Evolutionary conservation across 2,329 filamentous ascomycete species (phyloP).

Genomic region (Alternaria arborescens): DNA sequence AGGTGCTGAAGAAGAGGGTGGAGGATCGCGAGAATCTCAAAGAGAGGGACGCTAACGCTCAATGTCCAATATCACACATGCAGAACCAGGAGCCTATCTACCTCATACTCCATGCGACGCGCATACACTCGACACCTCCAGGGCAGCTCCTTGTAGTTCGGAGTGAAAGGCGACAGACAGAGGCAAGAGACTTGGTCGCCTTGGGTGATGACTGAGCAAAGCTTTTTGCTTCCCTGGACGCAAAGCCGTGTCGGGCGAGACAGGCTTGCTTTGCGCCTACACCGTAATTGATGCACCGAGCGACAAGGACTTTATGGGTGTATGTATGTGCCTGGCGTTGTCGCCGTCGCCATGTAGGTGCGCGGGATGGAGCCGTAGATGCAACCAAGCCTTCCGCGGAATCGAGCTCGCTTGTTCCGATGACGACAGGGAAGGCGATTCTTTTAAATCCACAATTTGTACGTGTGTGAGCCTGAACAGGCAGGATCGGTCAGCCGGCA

Average conservation of each 20-base stretch:
- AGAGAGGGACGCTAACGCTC: constrained; percentile 25
- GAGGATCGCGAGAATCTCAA: constrained; percentile 17
- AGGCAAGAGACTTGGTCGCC: constrained; percentile 3
- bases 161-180: constrained; percentile 4
- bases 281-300: constrained; percentile 22
- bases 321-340: constrained; percentile 16
- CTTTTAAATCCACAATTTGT: background rate
- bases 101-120: constrained; percentile 30
- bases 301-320: constrained; percentile 1
- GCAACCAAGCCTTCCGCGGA: constrained; percentile 16
- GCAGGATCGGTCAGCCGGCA: background rate
- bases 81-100: constrained; percentile 37
- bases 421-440: constrained; percentile 5
- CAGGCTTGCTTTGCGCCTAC: constrained; percentile 23
- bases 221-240: constrained; percentile 17
- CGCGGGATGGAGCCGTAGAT: constrained; percentile 17
- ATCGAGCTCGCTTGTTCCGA: constrained; percentile 2
- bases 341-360: constrained; percentile 29
- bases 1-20: constrained; percentile 15
- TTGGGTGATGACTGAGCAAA: constrained; percentile 17
- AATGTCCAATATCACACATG: constrained; percentile 27
- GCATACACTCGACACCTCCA: constrained; percentile 12
- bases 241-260: constrained; percentile 6
- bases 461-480: constrained; percentile 4
- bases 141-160: background rate